A percentile compares a stretch with the other conserved stretches of the same genome.
Conservation (phyloP, 129 eudicot species). For the Pseudognaphalium luteoalbum region DNA sequence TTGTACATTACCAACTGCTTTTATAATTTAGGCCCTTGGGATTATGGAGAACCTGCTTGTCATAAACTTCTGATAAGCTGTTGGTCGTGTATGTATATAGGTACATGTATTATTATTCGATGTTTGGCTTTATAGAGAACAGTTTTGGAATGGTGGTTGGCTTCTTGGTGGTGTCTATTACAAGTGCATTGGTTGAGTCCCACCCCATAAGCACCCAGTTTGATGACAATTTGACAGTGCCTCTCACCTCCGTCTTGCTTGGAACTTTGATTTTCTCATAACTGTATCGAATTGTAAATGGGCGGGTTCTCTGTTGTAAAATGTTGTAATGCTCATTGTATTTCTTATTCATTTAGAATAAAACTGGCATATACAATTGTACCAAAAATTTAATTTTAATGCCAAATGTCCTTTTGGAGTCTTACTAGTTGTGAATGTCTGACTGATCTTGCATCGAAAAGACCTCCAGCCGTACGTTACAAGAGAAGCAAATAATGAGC, state of each 20-base stretch:
- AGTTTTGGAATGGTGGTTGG: slow-evolving; percentile 53
- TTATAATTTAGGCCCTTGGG: neutral
- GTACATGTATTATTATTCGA: slow-evolving; percentile 67
- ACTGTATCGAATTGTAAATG: neutral
- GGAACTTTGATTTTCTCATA: slow-evolving; percentile 49
- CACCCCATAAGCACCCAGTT: slow-evolving; percentile 68
- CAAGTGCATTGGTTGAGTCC: slow-evolving; percentile 74
- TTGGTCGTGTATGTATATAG: slow-evolving; percentile 30
- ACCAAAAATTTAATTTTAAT: neutral
- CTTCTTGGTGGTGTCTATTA: slow-evolving; percentile 56
- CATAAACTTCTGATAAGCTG: neutral
- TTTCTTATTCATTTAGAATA: neutral
- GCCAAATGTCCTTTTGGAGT: neutral
- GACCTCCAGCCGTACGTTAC: neutral
- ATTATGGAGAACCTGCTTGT: neutral
- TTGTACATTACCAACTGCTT: neutral
- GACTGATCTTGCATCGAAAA: neutral
- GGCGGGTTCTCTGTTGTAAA: neutral
- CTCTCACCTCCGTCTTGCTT: slow-evolving; percentile 52
- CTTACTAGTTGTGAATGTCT: neutral
- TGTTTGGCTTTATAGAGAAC: slow-evolving; percentile 59
- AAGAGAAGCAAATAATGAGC: neutral
- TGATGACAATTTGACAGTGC: slow-evolving; percentile 80
- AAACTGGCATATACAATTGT: neutral
- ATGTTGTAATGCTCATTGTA: neutral